phyloP scores from a whole-genome alignment of 1,284 basidiomycete genomes.

The Stygiomarasmius scandens region DNA sequence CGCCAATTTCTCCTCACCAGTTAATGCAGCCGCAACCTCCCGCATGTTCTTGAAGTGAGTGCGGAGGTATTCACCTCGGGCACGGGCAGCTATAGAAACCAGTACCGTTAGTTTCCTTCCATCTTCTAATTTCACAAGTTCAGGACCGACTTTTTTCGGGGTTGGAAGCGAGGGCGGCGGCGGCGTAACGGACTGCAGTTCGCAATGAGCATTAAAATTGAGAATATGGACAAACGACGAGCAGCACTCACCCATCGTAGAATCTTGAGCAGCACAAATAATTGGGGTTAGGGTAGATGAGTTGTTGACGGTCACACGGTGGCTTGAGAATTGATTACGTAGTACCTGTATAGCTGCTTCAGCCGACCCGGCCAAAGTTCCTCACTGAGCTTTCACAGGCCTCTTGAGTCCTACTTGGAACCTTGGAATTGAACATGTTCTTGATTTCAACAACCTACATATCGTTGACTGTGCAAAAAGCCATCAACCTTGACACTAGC shows the following conservation, averaged over 20 bases:
- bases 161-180: slow-evolving; percentile 82
- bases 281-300: slow-evolving; percentile 40
- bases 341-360: too few species aligned
- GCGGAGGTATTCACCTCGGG: slow-evolving; percentile 95
- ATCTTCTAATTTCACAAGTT: not conserved
- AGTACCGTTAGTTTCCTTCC: slow-evolving; percentile 23
- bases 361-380: too few species aligned
- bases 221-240: slow-evolving; percentile 19
- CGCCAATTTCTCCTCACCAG: slow-evolving; percentile 52
- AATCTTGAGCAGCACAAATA: slow-evolving; percentile 48
- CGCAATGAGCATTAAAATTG: slow-evolving; percentile 18
- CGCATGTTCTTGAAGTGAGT: slow-evolving; percentile 99
- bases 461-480: too few species aligned
- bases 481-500: too few species aligned
- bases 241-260: slow-evolving; percentile 56
- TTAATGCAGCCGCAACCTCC: slow-evolving; percentile 87
- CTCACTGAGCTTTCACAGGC: too few species aligned
- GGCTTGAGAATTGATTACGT: too few species aligned
- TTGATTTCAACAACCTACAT: too few species aligned
- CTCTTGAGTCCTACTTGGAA: too few species aligned
- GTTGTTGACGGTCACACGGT: too few species aligned
- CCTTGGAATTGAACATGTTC: too few species aligned
- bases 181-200: slow-evolving; percentile 84
- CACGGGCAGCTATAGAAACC: slow-evolving; percentile 71
- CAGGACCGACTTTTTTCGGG: slow-evolving; percentile 85